Conservation (phyloP, 163 green algal species). For the Chlorella variabilis region DNA sequence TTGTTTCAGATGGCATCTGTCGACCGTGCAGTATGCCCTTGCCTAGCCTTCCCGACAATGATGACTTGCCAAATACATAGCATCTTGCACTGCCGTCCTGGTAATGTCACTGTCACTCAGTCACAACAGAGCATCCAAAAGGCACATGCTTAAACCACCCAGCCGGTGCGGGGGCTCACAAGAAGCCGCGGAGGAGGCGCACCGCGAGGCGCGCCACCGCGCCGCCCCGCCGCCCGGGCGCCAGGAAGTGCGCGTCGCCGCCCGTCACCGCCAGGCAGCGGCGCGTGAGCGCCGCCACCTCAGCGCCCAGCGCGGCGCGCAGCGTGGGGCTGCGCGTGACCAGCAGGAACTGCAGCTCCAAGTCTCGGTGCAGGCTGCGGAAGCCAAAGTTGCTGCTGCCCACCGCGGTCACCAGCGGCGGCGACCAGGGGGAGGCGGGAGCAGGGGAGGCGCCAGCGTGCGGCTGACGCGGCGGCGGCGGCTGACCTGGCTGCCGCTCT, state of each 20-base stretch:
- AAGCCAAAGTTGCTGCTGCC: conserved; percentile 52
- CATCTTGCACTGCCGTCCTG: too few relatives aligned
- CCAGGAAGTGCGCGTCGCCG: conserved; percentile 13
- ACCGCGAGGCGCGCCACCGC: conserved; percentile 2
- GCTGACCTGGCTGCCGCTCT: not conserved
- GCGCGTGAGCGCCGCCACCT: conserved; percentile 20
- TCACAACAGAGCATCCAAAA: not conserved
- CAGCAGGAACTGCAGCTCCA: conserved; percentile 49
- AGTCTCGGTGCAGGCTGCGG: conserved; percentile 39
- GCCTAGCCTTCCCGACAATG: too few relatives aligned
- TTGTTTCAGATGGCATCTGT: too few relatives aligned
- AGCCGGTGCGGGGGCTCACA: too few relatives aligned
- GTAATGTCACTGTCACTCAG: too few relatives aligned
- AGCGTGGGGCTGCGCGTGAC: conserved; percentile 25
- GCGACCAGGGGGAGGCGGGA: not conserved
- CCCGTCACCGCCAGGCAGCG: conserved; percentile 1
- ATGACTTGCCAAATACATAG: too few relatives aligned
- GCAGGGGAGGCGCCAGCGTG: not conserved
- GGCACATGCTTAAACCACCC: too few relatives aligned
- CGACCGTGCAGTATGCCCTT: too few relatives aligned
- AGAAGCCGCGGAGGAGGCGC: conserved; percentile 33
- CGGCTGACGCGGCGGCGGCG: not conserved
- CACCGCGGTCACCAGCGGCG: conserved; percentile 19
- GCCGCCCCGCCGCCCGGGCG: conserved; percentile 14
- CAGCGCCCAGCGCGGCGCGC: conserved; percentile 9